A percentile compares a stretch with the other conserved stretches of the same genome.
Evolutionary conservation across 2,329 filamentous ascomycete genomes (phyloP).

Genomic region (Metarhizium guizhouense): DNA sequence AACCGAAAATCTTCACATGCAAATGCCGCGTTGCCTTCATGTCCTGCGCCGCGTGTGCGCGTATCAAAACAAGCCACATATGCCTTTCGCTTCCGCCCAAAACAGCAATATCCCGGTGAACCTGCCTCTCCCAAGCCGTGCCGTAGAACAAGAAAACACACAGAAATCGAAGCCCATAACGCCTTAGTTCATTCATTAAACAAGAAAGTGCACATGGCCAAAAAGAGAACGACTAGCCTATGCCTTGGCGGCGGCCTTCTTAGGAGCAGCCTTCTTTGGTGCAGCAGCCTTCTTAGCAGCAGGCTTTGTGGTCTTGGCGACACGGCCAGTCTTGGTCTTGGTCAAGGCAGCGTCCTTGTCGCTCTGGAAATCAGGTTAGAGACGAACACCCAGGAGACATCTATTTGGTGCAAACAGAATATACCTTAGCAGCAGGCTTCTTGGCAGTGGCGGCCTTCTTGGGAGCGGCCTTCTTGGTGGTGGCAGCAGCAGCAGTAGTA

Average conservation of each 20-base stretch:
- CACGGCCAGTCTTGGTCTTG: constrained; percentile 81
- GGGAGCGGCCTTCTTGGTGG: constrained; percentile 28
- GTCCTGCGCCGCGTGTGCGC: constrained; percentile 11
- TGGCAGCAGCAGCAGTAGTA: constrained; percentile 20
- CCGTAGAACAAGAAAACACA: constrained; percentile 7
- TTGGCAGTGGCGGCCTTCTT: constrained; percentile 19
- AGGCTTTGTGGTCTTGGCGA: constrained; percentile 56
- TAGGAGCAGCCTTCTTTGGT: constrained; percentile 35
- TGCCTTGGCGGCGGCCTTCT: constrained; percentile 36
- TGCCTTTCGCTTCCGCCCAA: constrained; percentile 11
- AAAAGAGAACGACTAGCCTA: constrained; percentile 17
- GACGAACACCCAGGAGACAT: neutral
- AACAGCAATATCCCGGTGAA: constrained; percentile 10
- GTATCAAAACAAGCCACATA: constrained; percentile 13
- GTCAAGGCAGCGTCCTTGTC: constrained; percentile 59
- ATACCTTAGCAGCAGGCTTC: constrained; percentile 16
- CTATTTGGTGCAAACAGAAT: constrained; percentile 16
- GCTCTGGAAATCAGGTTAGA: constrained; percentile 16
- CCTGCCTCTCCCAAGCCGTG: constrained; percentile 10
- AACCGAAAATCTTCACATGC: constrained; percentile 5
- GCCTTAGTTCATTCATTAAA: constrained; percentile 29
- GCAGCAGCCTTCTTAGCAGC: constrained; percentile 39
- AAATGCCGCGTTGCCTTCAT: constrained; percentile 8
- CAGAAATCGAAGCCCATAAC: constrained; percentile 19
- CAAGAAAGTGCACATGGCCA: constrained; percentile 5